Evolutionary conservation across 495 filamentous ascomycete species (phyloP).

Genomic region (Podospora pseudoanserina): DNA sequence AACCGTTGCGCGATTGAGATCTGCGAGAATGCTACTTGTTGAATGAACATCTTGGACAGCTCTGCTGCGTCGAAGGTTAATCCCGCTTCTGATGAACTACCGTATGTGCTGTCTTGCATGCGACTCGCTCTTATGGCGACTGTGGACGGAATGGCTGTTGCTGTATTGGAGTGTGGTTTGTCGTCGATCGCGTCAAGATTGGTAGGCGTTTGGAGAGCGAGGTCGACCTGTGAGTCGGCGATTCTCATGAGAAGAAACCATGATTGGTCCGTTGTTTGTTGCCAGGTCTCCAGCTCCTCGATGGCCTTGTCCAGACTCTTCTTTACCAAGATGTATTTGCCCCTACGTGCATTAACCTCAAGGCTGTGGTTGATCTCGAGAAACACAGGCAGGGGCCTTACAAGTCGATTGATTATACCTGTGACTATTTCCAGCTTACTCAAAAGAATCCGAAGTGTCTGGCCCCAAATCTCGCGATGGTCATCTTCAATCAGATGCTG

Average conservation of each 20-base stretch:
- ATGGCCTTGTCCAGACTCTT: conserved; percentile 33
- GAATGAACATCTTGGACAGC: no score
- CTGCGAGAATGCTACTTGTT: no score
- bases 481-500: conserved; percentile 35
- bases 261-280: conserved; percentile 31
- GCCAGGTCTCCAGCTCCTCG: conserved; percentile 41
- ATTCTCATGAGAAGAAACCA: conserved; percentile 44
- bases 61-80: no score
- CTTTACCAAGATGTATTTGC: conserved; percentile 19
- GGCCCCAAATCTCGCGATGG: conserved; percentile 21
- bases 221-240: conserved; percentile 29
- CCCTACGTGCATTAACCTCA: not conserved
- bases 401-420: not conserved
- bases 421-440: conserved; percentile 12
- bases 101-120: no score
- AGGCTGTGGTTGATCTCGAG: not conserved
- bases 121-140: no score
- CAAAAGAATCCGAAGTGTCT: conserved; percentile 8
- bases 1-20: no score
- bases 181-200: no score
- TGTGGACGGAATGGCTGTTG: no score
- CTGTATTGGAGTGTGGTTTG: no score
- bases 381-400: no score
- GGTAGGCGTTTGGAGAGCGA: no score
- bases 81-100: no score